These are phyloP conservation scores for Penicillium antarcticum DNA, from an alignment of 495 filamentous ascomycete species.

Conservation along the genomic window DNA sequence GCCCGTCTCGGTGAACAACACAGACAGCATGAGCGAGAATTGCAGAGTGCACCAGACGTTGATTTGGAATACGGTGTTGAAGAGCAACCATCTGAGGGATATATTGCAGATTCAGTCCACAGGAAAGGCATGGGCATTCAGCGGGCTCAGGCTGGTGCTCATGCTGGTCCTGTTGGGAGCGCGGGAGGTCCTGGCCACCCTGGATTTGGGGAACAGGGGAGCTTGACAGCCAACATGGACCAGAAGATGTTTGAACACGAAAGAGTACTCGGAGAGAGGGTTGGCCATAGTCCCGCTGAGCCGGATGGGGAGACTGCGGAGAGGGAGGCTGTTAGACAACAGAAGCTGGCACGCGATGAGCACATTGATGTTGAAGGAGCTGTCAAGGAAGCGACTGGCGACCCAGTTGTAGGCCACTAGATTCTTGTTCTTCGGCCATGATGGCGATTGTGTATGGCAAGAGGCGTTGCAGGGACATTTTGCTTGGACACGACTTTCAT, in stretches of 20 bases:
- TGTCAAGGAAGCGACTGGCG: constrained; percentile 26
- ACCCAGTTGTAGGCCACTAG: constrained; percentile 23
- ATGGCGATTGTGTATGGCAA: not conserved
- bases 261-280: constrained; percentile 31
- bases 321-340: constrained; percentile 26
- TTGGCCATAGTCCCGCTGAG: constrained; percentile 18
- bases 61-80: constrained; percentile 56
- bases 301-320: constrained; percentile 22
- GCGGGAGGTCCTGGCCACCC: constrained; percentile 26
- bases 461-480: not conserved
- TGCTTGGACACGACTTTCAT: constrained; percentile 2
- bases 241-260: constrained; percentile 46
- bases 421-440: not conserved
- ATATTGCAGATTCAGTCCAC: constrained; percentile 49
- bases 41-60: constrained; percentile 24
- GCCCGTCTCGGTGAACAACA: constrained; percentile 16
- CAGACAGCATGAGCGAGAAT: constrained; percentile 5
- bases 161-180: constrained; percentile 35
- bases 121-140: constrained; percentile 32
- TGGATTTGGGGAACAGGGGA: constrained; percentile 34
- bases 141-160: constrained; percentile 37
- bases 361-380: constrained; percentile 28
- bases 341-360: constrained; percentile 29
- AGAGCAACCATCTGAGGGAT: constrained; percentile 50
- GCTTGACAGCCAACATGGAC: constrained; percentile 40